Conservation (phyloP, 345 rosid species). For the Adansonia digitata region DNA sequence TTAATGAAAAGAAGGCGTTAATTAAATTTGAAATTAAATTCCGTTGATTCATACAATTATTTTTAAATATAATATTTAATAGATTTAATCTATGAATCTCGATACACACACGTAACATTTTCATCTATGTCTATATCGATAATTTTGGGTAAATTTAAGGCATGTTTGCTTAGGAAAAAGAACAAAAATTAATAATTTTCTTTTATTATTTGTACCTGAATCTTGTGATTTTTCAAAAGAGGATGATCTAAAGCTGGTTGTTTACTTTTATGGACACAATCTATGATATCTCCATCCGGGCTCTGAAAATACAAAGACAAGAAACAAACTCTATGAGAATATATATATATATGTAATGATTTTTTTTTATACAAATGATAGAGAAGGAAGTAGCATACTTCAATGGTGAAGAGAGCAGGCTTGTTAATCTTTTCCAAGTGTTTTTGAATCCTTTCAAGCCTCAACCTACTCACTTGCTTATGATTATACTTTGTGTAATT, state of each 20-base stretch:
- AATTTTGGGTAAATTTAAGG: not conserved
- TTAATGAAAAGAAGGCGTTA: not conserved
- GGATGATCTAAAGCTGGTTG: constrained; percentile 99
- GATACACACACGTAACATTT: too few relatives aligned
- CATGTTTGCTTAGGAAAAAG: not conserved
- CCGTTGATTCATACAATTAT: not conserved
- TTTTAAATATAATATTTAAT: too few relatives aligned
- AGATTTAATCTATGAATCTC: too few relatives aligned
- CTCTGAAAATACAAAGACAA: constrained; percentile 29
- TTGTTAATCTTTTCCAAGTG: constrained; percentile 85
- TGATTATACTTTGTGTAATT: constrained; percentile 50
- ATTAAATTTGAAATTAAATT: too few relatives aligned
- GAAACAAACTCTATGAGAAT: constrained; percentile 6
- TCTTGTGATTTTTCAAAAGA: constrained; percentile 83
- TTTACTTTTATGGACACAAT: constrained; percentile 74
- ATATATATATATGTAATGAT: not conserved
- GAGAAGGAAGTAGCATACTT: constrained; percentile 35
- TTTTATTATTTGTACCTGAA: constrained; percentile 49
- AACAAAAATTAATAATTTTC: not conserved
- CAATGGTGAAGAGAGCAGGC: constrained; percentile 66
- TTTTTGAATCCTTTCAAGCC: constrained; percentile 69
- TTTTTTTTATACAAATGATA: not conserved
- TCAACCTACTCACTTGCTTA: constrained; percentile 58
- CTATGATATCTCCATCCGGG: constrained; percentile 90
- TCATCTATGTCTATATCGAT: too few relatives aligned